phyloP scores from a whole-genome alignment of 1,139 yeast species.

The Saccharomycopsis hybrid region DNA sequence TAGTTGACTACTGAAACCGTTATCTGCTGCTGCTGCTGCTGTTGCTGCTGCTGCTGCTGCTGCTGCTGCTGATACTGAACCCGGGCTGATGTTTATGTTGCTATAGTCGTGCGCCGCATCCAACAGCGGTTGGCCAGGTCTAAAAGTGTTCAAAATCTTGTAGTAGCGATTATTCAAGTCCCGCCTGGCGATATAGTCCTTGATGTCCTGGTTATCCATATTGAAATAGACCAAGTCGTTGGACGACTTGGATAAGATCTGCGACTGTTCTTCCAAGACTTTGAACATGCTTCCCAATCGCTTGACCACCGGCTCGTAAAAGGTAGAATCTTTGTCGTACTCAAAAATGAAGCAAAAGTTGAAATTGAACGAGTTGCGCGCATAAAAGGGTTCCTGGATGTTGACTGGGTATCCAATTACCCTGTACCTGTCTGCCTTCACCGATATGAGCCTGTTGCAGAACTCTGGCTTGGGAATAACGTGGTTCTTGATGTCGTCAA shows the following conservation, averaged over 20 bases:
- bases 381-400: conserved; percentile 66
- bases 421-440: conserved; percentile 63
- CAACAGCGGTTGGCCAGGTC: background rate
- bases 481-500: conserved; percentile 82
- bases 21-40: background rate
- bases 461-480: conserved; percentile 90
- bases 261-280: conserved; percentile 86
- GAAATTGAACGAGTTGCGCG: conserved; percentile 87
- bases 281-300: conserved; percentile 85
- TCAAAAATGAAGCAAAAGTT: conserved; percentile 90
- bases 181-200: conserved; percentile 10
- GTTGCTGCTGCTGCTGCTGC: background rate
- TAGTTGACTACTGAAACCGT: background rate
- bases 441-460: conserved; percentile 73
- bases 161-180: conserved; percentile 13
- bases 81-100: no score
- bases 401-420: conserved; percentile 90
- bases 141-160: conserved; percentile 12
- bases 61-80: no score
- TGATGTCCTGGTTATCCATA: conserved; percentile 6
- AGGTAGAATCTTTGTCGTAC: conserved; percentile 72
- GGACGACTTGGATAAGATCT: conserved; percentile 51
- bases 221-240: background rate
- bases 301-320: conserved; percentile 79
- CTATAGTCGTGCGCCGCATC: no score